Conservation (phyloP, 768 basidiomycete species). For the Amanita pseudoporphyria region DNA sequence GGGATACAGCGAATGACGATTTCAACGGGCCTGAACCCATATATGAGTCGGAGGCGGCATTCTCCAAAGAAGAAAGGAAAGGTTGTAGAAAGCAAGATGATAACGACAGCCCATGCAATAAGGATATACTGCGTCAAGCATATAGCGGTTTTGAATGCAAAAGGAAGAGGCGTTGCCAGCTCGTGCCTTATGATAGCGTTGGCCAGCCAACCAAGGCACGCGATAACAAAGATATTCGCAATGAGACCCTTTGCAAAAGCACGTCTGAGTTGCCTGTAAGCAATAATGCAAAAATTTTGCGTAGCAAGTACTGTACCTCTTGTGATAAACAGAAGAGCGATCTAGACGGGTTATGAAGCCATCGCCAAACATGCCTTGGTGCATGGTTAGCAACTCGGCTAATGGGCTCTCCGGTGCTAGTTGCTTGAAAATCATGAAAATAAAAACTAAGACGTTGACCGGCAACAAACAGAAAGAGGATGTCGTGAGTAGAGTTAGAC, state of each 20-base stretch:
- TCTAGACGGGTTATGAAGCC: conserved; percentile 24
- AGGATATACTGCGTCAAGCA: conserved; percentile 20
- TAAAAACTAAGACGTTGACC: neutral
- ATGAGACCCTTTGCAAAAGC: conserved; percentile 18
- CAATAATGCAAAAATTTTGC: neutral
- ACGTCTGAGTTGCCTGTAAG: conserved; percentile 10
- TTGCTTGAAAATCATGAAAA: conserved; percentile 7
- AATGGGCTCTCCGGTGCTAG: conserved; percentile 10
- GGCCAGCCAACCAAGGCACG: conserved; percentile 13
- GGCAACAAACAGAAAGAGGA: neutral
- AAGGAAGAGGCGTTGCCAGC: conserved; percentile 12
- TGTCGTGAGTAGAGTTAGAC: too few species aligned
- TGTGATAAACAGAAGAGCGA: conserved; percentile 15
- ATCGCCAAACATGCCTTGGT: conserved; percentile 14
- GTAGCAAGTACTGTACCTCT: conserved; percentile 11
- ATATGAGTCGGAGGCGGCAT: conserved; percentile 20
- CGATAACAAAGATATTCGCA: conserved; percentile 17
- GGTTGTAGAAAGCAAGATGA: conserved; percentile 19
- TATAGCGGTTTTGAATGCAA: conserved; percentile 13
- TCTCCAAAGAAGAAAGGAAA: conserved; percentile 25
- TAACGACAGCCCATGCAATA: conserved; percentile 17
- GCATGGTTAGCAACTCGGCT: conserved; percentile 16
- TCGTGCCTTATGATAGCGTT: conserved; percentile 12
- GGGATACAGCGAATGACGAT: conserved; percentile 8
- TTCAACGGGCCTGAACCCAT: conserved; percentile 23